Conservation (phyloP, 2,329 filamentous ascomycete species). For the Penicillium sp. region DNA sequence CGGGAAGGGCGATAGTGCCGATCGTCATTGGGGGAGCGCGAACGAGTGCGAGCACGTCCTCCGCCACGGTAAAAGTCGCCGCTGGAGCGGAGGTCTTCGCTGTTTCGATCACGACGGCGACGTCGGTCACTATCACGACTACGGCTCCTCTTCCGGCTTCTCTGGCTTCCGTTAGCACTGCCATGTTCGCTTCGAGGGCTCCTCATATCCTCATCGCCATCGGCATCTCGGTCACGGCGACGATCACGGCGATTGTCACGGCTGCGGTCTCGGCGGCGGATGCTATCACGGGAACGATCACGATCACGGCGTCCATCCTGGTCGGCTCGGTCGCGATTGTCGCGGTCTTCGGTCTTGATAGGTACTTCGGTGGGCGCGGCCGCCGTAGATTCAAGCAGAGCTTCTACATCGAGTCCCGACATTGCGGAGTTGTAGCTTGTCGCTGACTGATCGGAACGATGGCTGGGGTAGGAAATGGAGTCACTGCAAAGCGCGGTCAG, state of each 20-base stretch:
- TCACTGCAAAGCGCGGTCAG: constrained; percentile 38
- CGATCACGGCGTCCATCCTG: constrained; percentile 53
- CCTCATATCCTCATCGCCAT: constrained; percentile 55
- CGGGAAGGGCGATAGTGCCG: constrained; percentile 50
- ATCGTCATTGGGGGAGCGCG: constrained; percentile 64
- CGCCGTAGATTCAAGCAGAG: constrained; percentile 79
- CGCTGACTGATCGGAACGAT: constrained; percentile 13
- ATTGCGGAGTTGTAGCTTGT: constrained; percentile 43
- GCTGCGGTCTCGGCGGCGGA: constrained; percentile 57
- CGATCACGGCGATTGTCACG: constrained; percentile 47
- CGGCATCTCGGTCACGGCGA: constrained; percentile 49
- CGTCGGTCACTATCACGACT: constrained; percentile 71
- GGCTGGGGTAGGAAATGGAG: constrained; percentile 25
- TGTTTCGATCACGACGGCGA: constrained; percentile 64
- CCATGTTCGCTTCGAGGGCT: constrained; percentile 70
- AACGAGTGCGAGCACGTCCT: constrained; percentile 62
- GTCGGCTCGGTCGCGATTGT: constrained; percentile 54
- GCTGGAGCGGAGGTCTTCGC: constrained; percentile 48
- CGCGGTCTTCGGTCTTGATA: constrained; percentile 49
- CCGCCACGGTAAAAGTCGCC: constrained; percentile 68
- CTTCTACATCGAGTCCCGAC: constrained; percentile 77
- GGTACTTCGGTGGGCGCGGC: constrained; percentile 52
- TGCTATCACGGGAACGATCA: constrained; percentile 54
- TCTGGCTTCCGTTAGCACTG: constrained; percentile 63
- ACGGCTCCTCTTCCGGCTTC: constrained; percentile 73